Conservation (phyloP, 225 moss, liverwort and hornwort species). For the Rhytidiadelphus loreus region DNA sequence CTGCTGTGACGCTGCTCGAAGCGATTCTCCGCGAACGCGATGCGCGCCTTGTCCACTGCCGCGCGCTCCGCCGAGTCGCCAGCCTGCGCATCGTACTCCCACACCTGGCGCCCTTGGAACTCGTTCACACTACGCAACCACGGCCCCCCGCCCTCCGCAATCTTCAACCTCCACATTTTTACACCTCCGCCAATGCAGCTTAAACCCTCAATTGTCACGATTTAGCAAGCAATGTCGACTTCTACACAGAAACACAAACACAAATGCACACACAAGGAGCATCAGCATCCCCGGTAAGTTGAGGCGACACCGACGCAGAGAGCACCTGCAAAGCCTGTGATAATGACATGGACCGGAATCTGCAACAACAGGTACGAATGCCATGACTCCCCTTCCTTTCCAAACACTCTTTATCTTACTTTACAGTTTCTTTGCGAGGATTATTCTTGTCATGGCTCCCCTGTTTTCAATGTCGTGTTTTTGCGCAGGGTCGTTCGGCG, state of each 20-base stretch:
- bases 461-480: background rate
- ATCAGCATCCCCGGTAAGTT: background rate
- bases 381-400: background rate
- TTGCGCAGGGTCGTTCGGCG: background rate
- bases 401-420: background rate
- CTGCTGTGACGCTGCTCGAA: constrained; percentile 71
- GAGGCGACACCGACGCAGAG: no score
- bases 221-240: background rate
- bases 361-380: background rate
- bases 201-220: background rate
- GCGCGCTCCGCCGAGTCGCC: constrained; percentile 44
- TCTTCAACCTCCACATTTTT: constrained; percentile 72
- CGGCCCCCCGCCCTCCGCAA: constrained; percentile 59
- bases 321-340: background rate
- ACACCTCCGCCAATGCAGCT: background rate
- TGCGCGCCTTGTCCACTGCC: constrained; percentile 63
- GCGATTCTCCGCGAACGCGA: constrained; percentile 36
- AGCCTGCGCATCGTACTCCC: constrained; percentile 66
- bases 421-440: background rate
- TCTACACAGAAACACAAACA: background rate
- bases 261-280: background rate
- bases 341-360: background rate
- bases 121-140: constrained; percentile 51
- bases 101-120: constrained; percentile 59
- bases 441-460: background rate